Evolutionary conservation across 2,329 filamentous ascomycete species (phyloP), one percentile per base, ranked within the genome.

Genomic region (Coniochaeta sp.): DNA sequence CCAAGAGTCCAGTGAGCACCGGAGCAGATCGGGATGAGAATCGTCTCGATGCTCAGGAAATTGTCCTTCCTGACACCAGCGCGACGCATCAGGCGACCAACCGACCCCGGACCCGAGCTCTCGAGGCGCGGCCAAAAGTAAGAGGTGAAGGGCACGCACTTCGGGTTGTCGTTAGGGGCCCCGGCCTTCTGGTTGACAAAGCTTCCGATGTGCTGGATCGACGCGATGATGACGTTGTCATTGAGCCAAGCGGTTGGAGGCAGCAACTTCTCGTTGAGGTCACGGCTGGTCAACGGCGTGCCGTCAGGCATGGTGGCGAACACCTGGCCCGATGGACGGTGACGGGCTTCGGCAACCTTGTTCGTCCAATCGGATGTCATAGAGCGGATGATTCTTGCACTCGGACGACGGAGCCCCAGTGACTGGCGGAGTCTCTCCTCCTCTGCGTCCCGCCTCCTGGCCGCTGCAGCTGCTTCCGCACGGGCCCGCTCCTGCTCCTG

Each of bases 151-250:
- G 78, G 76, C 46, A 84, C 75, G 56, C 82, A 83, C 52, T 81
- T 81, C 6, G 85, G 82, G 3, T 78, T 72, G 31, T 70, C 66
- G 31, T 75, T 71, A 48, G 70, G 71, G 51, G 75, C 75, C 24
- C 82, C 82, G 26, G 75, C 76, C 28, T 75, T 69, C 53, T 74
- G 68, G 61, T 86, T 86, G 60, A 83, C 68, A 48, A 75, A 76
- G 14, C 74, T 71, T 47, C 83, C 81, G 13, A 90, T 69, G 61
- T 81, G 78, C 26, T 76, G 67, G 24, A 90, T 73, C 48, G 81
- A 80, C 13, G 80, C 79, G 58, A 89, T 88, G 58, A 92, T 80
- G 49, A 87, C 80, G 58, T 88, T 84, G 63, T 91, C 88, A 56
- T 91, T 91, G 6, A 92, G 75, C 87, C 87, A 92, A 26, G 73